Evolutionary conservation across 345 rosid species (phyloP).

Genomic region (Streptanthus diversifolius): DNA sequence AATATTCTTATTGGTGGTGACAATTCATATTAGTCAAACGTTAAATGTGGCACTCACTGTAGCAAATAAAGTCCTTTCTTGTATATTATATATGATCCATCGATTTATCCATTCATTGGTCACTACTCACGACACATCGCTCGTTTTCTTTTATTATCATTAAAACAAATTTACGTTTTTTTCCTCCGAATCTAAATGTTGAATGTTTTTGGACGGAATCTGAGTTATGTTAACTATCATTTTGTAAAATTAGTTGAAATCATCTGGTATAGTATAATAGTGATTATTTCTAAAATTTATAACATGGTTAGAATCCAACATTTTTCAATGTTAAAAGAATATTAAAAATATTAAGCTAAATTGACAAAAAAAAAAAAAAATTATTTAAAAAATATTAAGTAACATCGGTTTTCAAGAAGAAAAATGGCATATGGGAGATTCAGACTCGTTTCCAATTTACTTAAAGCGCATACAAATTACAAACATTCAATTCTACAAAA

Average conservation of each 20-base stretch:
- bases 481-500: no score
- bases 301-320: no score
- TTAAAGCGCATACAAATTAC: no score
- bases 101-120: background rate
- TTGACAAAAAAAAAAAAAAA: no score
- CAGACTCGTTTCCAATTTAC: no score
- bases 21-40: slow-evolving; percentile 19
- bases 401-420: background rate
- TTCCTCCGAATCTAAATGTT: no score
- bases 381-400: no score
- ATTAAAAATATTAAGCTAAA: no score
- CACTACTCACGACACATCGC: background rate
- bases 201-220: background rate
- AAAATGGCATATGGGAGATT: background rate
- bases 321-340: no score
- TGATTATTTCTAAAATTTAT: no score
- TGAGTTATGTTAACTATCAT: background rate
- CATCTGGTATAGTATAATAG: no score
- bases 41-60: slow-evolving; percentile 14
- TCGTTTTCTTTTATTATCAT: background rate
- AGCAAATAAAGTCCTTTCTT: background rate
- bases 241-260: no score
- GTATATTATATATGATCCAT: background rate
- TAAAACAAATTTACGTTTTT: background rate
- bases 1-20: slow-evolving; percentile 25